Percentiles rank a stretch among this genome's conserved stretches.
phyloP scores from a whole-genome alignment of 805 yeast species.

The Torulaspora franciscae region DNA sequence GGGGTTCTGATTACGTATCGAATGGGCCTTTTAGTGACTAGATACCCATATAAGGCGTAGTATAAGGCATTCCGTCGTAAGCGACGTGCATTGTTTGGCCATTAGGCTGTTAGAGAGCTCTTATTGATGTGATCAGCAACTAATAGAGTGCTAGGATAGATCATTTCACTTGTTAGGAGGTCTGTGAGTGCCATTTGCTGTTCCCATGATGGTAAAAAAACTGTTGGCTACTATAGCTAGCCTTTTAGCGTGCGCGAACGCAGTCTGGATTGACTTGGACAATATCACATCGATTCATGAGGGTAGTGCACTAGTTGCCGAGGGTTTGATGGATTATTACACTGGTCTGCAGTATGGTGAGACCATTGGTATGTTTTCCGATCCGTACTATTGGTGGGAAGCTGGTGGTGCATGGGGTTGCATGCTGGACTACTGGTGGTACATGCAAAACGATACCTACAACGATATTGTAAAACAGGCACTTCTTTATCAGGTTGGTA shows the following conservation, averaged over 20 bases:
- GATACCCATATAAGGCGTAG: background rate
- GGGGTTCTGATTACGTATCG: constrained; percentile 45
- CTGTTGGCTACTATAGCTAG: constrained; percentile 3
- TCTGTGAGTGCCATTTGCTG: background rate
- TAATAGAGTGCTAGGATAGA: background rate
- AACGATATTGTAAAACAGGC: constrained; percentile 56
- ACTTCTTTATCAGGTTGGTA: constrained; percentile 67
- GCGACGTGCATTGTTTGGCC: constrained; percentile 3
- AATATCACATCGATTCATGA: constrained; percentile 34
- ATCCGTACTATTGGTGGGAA: constrained; percentile 98
- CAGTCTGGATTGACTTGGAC: constrained; percentile 30
- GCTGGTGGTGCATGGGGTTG: constrained; percentile 96
- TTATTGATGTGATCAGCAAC: background rate
- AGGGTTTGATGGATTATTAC: constrained; percentile 80
- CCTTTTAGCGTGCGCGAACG: constrained; percentile 9
- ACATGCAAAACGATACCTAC: constrained; percentile 65
- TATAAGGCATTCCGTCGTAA: constrained; percentile 1
- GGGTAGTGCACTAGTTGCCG: constrained; percentile 56
- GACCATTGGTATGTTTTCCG: constrained; percentile 77
- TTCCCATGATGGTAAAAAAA: constrained; percentile 2
- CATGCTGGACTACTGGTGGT: constrained; percentile 71
- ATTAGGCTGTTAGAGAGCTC: background rate
- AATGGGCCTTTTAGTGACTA: constrained; percentile 4
- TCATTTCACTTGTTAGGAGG: background rate
- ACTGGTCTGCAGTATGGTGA: constrained; percentile 66